A percentile compares a stretch with the other conserved stretches of the same genome.
Conservation (phyloP, 257 asterid species). For the Rubia yunnanensis region DNA sequence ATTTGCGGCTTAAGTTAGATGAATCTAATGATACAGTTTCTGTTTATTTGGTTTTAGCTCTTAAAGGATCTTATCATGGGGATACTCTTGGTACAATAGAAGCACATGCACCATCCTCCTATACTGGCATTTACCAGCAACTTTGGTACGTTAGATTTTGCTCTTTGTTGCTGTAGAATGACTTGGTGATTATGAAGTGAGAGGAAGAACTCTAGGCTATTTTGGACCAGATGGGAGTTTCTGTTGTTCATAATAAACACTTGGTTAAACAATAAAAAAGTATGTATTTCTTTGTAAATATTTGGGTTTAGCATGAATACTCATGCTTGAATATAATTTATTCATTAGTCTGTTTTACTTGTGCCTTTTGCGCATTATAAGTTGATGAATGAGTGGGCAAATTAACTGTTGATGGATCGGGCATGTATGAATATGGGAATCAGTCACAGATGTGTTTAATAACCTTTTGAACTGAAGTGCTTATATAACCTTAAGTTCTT, state of each 20-base stretch:
- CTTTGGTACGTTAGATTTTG: constrained; percentile 59
- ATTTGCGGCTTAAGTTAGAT: not conserved
- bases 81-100: constrained; percentile 99
- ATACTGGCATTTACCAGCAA: constrained; percentile 95
- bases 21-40: constrained; percentile 14
- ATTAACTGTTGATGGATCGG: not conserved
- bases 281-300: not conserved
- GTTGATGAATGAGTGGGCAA: not conserved
- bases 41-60: constrained; percentile 70
- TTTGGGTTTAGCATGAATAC: not conserved
- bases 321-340: not conserved
- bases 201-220: not conserved
- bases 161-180: not conserved
- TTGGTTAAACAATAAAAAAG: not conserved
- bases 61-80: constrained; percentile 94
- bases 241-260: not conserved
- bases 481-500: too few relatives aligned
- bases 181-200: not conserved
- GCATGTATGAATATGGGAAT: not conserved
- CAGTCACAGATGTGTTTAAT: not conserved
- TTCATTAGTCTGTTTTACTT: not conserved
- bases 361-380: not conserved
- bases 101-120: constrained; percentile 97
- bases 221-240: not conserved
- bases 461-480: too few relatives aligned